These are phyloP conservation scores for Cytidiella melzeri DNA, from an alignment of 768 basidiomycete species.

Conservation along the genomic window DNA sequence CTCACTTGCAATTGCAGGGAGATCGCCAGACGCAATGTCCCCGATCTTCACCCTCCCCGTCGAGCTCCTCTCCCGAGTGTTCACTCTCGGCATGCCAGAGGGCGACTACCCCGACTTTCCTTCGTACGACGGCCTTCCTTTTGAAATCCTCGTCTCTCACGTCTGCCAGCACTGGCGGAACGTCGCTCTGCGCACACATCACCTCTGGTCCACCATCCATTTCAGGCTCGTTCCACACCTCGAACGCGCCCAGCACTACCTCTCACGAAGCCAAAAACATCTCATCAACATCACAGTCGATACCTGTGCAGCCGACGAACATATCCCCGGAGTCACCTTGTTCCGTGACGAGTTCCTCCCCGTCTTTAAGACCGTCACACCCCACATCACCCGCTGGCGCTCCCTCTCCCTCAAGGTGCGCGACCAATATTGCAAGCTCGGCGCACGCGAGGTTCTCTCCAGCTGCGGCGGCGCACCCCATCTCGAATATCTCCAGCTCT, in stretches of 20 bases:
- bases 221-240: constrained; percentile 48
- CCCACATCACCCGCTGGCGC: constrained; percentile 47
- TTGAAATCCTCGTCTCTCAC: constrained; percentile 53
- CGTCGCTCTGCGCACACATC: constrained; percentile 43
- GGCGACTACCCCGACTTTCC: constrained; percentile 39
- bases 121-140: constrained; percentile 35
- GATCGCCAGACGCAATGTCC: constrained; percentile 11
- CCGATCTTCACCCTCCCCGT: constrained; percentile 26
- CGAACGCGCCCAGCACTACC: constrained; percentile 39
- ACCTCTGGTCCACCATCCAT: constrained; percentile 49
- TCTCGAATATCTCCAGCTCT: constrained; percentile 55
- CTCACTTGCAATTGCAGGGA: background rate
- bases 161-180: constrained; percentile 53
- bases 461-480: constrained; percentile 47
- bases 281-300: constrained; percentile 51
- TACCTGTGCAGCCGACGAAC: constrained; percentile 43
- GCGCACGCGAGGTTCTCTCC: constrained; percentile 44
- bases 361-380: constrained; percentile 30
- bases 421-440: constrained; percentile 51
- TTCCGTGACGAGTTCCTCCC: constrained; percentile 42
- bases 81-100: constrained; percentile 43
- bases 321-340: constrained; percentile 45
- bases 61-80: constrained; percentile 33
- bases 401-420: constrained; percentile 57
- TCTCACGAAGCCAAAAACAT: constrained; percentile 28